These are phyloP conservation scores for Cryptococcus neoformans DNA, from an alignment of 1,284 basidiomycete species.

Conservation along the genomic window DNA sequence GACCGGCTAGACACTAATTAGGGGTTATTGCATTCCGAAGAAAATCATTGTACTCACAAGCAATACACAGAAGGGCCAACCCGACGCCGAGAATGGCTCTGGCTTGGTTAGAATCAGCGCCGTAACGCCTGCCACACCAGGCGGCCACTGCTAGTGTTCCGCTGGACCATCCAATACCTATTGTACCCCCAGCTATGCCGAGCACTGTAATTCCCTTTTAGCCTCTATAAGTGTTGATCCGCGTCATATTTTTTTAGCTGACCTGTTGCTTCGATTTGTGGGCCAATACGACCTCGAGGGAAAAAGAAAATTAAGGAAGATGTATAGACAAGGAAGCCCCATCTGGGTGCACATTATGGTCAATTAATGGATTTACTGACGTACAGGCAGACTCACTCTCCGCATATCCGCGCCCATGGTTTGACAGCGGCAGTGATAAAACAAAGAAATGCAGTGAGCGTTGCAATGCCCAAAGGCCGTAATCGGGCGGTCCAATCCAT, in stretches of 20 bases:
- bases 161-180: conserved; percentile 38
- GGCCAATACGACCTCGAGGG: conserved; percentile 38
- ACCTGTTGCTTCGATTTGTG: conserved; percentile 44
- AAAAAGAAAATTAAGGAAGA: conserved; percentile 48
- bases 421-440: conserved; percentile 37
- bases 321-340: conserved; percentile 46
- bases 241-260: conserved; percentile 3
- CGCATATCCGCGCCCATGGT: conserved; percentile 30
- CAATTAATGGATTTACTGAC: not conserved
- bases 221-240: not conserved
- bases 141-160: conserved; percentile 39
- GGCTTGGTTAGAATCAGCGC: conserved; percentile 26
- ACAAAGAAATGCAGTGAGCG: conserved; percentile 34
- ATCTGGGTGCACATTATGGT: conserved; percentile 22
- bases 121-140: conserved; percentile 29
- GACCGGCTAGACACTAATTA: conserved; percentile 27
- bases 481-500: conserved; percentile 11
- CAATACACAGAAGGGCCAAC: conserved; percentile 35
- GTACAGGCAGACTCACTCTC: conserved; percentile 30
- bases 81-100: conserved; percentile 38
- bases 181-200: conserved; percentile 32
- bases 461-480: conserved; percentile 25
- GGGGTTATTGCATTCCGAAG: not conserved
- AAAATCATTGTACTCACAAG: conserved; percentile 25
- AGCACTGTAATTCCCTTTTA: conserved; percentile 15